Evolutionary conservation across 768 basidiomycete species (phyloP).

Genomic region (Agaricus sinodeliciosus): DNA sequence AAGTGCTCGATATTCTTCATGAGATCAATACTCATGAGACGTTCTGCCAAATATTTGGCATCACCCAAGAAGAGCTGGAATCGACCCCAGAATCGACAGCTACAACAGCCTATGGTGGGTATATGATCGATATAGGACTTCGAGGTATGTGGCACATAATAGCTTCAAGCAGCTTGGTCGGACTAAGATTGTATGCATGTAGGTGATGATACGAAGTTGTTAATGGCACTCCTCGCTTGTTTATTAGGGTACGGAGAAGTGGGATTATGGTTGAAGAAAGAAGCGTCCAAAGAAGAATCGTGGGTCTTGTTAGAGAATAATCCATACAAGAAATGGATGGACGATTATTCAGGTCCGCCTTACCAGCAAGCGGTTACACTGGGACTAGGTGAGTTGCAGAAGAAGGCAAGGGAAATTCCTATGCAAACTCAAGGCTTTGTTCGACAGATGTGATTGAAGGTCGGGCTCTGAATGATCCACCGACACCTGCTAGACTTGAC

Average conservation of each 20-base stretch:
- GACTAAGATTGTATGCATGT: background rate
- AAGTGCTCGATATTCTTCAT: constrained; percentile 53
- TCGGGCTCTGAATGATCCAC: constrained; percentile 53
- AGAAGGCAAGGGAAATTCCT: background rate
- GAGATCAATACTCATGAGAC: constrained; percentile 70
- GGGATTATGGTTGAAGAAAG: constrained; percentile 72
- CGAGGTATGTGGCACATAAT: constrained; percentile 38
- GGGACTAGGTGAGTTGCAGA: constrained; percentile 58
- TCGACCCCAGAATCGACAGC: constrained; percentile 58
- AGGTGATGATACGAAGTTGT: constrained; percentile 66
- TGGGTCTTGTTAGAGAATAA: constrained; percentile 64
- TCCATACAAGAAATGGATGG: constrained; percentile 69
- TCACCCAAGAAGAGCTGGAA: constrained; percentile 54
- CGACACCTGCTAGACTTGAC: constrained; percentile 48
- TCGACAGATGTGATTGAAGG: constrained; percentile 69
- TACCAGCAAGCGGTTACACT: constrained; percentile 69
- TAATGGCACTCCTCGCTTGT: constrained; percentile 83
- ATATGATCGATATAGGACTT: constrained; percentile 72
- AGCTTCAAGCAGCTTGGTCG: background rate
- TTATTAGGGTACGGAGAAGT: constrained; percentile 91
- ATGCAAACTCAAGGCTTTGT: background rate
- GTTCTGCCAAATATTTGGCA: constrained; percentile 67
- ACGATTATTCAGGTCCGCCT: constrained; percentile 67
- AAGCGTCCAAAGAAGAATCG: constrained; percentile 36
- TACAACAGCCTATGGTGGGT: constrained; percentile 84